Conservation (phyloP, 805 yeast genomes). For the Lipomyces starkeyi region DNA sequence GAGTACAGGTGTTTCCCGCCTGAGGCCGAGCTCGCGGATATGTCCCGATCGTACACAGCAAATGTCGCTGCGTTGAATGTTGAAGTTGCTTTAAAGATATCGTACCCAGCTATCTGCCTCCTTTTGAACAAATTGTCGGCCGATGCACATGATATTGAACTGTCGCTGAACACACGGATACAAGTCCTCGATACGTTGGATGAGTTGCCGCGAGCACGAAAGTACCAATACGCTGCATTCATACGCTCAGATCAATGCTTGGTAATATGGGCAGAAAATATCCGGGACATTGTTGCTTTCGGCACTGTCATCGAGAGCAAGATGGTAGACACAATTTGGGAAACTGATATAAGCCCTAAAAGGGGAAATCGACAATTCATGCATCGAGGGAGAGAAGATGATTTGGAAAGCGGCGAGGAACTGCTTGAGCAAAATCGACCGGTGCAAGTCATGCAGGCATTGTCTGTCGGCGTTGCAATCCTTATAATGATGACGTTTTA, state of each 20-base stretch:
- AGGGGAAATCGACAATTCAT: neutral
- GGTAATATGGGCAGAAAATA: constrained; percentile 24
- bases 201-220: constrained; percentile 26
- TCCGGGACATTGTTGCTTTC: constrained; percentile 5
- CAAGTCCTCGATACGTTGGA: constrained; percentile 20
- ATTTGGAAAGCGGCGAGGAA: neutral
- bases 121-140: constrained; percentile 1
- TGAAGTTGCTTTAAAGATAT: constrained; percentile 17
- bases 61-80: constrained; percentile 18
- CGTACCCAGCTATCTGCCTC: constrained; percentile 16
- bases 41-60: neutral
- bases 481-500: constrained; percentile 19
- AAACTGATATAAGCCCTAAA: neutral
- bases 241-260: constrained; percentile 16
- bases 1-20: constrained; percentile 26
- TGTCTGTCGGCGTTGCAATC: constrained; percentile 20
- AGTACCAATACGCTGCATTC: constrained; percentile 25
- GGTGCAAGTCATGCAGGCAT: constrained; percentile 9
- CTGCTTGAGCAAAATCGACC: constrained; percentile 7
- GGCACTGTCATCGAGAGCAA: constrained; percentile 12
- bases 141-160: constrained; percentile 9
- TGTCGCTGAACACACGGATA: constrained; percentile 16
- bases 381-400: neutral
- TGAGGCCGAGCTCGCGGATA: neutral
- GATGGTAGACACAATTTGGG: constrained; percentile 20